Evolutionary conservation across 345 rosid genomes (phyloP), one percentile per base, ranked within the genome.

Genomic region (Moricandia arvensis): DNA sequence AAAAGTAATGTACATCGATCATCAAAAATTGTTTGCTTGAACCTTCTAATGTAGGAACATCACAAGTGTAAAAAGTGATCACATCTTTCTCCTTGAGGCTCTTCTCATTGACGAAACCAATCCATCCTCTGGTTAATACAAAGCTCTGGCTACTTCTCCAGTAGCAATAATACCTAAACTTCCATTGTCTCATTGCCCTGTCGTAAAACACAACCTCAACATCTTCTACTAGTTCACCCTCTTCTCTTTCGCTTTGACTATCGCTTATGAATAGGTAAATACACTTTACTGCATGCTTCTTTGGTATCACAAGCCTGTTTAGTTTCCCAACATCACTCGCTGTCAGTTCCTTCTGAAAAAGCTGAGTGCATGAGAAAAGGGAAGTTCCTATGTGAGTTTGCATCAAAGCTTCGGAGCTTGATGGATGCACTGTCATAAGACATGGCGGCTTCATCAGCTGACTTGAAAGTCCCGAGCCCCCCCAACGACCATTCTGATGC

Each of bases 81-180:
- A 49, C 21, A 49, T 49, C 55, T 49, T 49, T 49, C 55, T 15
- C 55, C 21, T 49, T 49, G 4, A 49, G 55, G 0, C 21, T 49
- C 18, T 49, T 49, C 55, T 49, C 55, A 21, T 15, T 49, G 8
- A 49, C 18, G 4, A 49, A 49, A 49, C 18, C 18, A 2, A 5
- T 49, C 55, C 55, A 49, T 15, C 55, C 98, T 79, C 85, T 83
- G 0, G 93, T 89, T 80, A 93, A 87, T 15, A 93, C 96, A 41
- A 85, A 91, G 76, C 93, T 91, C 72, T 88, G 93, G 71, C 96
- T 93, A 78, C 97, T 91, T 66, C 30, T 83, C 97, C 97, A 91
- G 55, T 91, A 91, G 59, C 98, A 93, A n/a, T n/a, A n/a, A 63
- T 47, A 47, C 53, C 18, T 47, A 47, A 47, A 47, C 7, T n/a